Evolutionary conservation across 768 basidiomycete species (phyloP).

Genomic region (Tulasnella sp.): DNA sequence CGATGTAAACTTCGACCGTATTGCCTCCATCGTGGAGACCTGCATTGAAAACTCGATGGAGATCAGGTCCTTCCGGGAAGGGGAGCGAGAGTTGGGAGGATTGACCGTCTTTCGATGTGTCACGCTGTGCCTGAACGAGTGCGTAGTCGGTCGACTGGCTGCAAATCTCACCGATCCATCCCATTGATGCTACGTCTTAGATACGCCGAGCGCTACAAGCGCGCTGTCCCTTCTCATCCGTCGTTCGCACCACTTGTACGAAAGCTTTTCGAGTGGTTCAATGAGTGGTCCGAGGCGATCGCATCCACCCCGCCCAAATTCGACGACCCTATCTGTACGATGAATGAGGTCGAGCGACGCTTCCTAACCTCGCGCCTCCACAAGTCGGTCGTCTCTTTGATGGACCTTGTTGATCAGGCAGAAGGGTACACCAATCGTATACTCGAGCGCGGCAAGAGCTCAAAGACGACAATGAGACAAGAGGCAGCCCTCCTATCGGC

Average conservation of each 20-base stretch:
- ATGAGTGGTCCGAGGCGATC: conserved; percentile 39
- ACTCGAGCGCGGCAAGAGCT: conserved; percentile 20
- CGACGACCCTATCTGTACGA: conserved; percentile 33
- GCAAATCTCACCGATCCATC: not conserved
- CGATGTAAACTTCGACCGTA: conserved; percentile 36
- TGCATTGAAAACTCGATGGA: conserved; percentile 31
- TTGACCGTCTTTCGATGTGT: conserved; percentile 38
- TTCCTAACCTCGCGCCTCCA: conserved; percentile 31
- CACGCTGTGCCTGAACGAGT: conserved; percentile 44
- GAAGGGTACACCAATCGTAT: conserved; percentile 16
- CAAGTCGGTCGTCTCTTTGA: conserved; percentile 27
- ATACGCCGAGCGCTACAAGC: conserved; percentile 49
- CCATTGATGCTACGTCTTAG: conserved; percentile 26
- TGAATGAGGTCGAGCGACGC: conserved; percentile 27
- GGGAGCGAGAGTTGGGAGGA: conserved; percentile 26
- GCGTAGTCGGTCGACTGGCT: conserved; percentile 18
- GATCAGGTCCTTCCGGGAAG: conserved; percentile 30
- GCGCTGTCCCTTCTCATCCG: conserved; percentile 39
- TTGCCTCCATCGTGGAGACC: conserved; percentile 33
- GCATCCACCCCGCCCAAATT: conserved; percentile 33
- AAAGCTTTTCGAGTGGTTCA: conserved; percentile 37
- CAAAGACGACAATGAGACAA: not conserved
- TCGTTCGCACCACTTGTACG: conserved; percentile 34
- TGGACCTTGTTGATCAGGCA: conserved; percentile 44
- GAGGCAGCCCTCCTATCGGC: conserved; percentile 34